phyloP scores from a whole-genome alignment of 208 protist species.

The Crithidia mellificae region DNA sequence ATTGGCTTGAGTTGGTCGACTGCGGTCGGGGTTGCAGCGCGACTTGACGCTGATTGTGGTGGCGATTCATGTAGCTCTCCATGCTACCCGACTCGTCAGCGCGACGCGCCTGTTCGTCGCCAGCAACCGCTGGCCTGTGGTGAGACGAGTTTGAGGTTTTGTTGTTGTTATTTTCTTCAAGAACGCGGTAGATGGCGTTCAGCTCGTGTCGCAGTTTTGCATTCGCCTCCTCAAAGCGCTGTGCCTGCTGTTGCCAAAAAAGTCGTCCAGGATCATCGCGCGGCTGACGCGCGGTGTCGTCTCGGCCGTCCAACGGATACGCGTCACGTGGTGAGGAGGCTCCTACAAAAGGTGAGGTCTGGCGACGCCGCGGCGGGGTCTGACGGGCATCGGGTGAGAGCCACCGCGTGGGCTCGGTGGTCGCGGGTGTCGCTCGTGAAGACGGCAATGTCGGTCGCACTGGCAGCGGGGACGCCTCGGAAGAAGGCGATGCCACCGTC shows the following conservation, averaged over 20 bases:
- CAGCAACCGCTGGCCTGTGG: too few relatives aligned
- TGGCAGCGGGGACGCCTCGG: constrained; percentile 5
- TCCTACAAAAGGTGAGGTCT: not conserved
- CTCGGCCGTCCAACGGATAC: too few relatives aligned
- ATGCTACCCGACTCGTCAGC: not conserved
- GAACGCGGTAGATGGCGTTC: constrained; percentile 13
- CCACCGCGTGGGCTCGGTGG: too few relatives aligned
- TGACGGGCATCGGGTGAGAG: not conserved
- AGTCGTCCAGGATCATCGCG: not conserved
- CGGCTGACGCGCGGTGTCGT: not conserved
- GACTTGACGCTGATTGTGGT: not conserved
- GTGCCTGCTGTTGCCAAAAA: constrained; percentile 32
- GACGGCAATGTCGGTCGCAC: not conserved
- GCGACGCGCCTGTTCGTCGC: not conserved
- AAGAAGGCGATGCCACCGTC: not conserved
- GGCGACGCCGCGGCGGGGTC: not conserved
- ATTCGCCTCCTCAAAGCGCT: constrained; percentile 17
- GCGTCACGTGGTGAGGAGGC: not conserved
- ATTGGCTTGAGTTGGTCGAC: too few relatives aligned
- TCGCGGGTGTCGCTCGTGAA: not conserved
- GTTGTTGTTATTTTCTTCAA: not conserved
- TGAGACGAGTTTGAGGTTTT: too few relatives aligned
- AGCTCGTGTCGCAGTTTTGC: constrained; percentile 17
- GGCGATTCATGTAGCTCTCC: too few relatives aligned
- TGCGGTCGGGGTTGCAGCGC: not conserved